phyloP scores from a whole-genome alignment of 1,284 basidiomycete species.

The Mycena citricolor region DNA sequence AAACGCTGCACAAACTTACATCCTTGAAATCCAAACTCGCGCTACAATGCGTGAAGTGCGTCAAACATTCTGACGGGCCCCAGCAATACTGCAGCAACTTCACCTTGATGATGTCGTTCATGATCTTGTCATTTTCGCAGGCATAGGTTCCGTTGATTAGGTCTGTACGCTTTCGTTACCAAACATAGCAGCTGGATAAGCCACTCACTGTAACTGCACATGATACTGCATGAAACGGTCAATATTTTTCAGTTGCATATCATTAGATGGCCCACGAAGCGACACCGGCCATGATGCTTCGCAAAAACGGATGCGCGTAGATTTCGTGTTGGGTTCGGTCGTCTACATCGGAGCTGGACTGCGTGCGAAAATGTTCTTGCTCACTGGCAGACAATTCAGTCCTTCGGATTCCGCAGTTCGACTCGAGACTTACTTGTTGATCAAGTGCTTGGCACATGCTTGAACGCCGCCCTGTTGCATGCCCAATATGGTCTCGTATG shows the following conservation, averaged over 20 bases:
- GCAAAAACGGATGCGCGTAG: slow-evolving; percentile 72
- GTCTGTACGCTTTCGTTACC: slow-evolving; percentile 34
- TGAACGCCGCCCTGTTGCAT: slow-evolving; percentile 74
- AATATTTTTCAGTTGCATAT: no score
- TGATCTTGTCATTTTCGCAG: slow-evolving; percentile 73
- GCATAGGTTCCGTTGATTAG: slow-evolving; percentile 76
- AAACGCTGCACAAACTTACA: slow-evolving; percentile 37
- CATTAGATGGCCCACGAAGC: slow-evolving; percentile 33
- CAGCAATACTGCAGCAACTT: neutral
- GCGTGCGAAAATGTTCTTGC: slow-evolving; percentile 19
- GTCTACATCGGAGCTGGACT: slow-evolving; percentile 65
- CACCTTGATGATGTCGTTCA: slow-evolving; percentile 76
- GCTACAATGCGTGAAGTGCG: slow-evolving; percentile 22
- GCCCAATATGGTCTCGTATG: slow-evolving; percentile 75
- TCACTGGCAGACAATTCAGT: slow-evolving; percentile 14
- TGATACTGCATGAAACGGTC: slow-evolving; percentile 51
- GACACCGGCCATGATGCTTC: slow-evolving; percentile 75
- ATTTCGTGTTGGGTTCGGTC: slow-evolving; percentile 78
- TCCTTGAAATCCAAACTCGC: slow-evolving; percentile 79
- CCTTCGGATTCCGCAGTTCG: neutral
- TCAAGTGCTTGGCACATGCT: slow-evolving; percentile 77
- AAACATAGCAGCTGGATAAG: neutral
- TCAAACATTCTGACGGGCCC: no score
- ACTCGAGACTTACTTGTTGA: slow-evolving; percentile 57
- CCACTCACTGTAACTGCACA: slow-evolving; percentile 68